A percentile compares a stretch with the other conserved stretches of the same genome.
Evolutionary conservation across 2,329 filamentous ascomycete genomes (phyloP).

Genomic region (Cladophialophora carrionii): DNA sequence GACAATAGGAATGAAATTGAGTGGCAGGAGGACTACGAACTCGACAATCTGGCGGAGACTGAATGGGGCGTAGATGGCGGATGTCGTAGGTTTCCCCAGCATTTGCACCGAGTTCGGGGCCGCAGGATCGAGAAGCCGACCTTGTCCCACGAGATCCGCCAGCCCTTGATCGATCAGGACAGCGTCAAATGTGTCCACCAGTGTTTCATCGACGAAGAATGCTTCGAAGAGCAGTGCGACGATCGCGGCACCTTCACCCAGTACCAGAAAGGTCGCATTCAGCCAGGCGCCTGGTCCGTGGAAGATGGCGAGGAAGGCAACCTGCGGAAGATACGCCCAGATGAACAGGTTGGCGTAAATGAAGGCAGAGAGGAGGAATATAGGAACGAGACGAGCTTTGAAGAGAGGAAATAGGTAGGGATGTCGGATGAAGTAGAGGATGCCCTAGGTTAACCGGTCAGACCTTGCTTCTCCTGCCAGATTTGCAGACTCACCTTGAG

Average conservation of each 20-base stretch:
- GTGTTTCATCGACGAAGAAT: slow-evolving; percentile 77
- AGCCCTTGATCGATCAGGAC: slow-evolving; percentile 76
- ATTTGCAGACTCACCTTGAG: slow-evolving; percentile 47
- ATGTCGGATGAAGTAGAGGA: slow-evolving; percentile 78
- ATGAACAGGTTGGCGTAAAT: slow-evolving; percentile 86
- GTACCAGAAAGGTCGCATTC: slow-evolving; percentile 80
- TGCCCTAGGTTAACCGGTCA: slow-evolving; percentile 57
- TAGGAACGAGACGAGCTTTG: slow-evolving; percentile 73
- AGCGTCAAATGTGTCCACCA: slow-evolving; percentile 83
- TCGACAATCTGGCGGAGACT: slow-evolving; percentile 88
- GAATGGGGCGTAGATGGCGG: slow-evolving; percentile 83
- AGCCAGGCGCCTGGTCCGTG: slow-evolving; percentile 86
- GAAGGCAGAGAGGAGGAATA: slow-evolving; percentile 78
- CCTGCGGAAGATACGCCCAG: slow-evolving; percentile 86
- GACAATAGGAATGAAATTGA: slow-evolving; percentile 84
- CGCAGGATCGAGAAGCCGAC: slow-evolving; percentile 65
- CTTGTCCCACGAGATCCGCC: slow-evolving; percentile 67
- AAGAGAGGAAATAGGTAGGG: slow-evolving; percentile 83
- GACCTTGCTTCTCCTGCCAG: background rate
- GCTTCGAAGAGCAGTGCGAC: slow-evolving; percentile 73
- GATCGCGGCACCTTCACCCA: slow-evolving; percentile 67
- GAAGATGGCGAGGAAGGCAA: slow-evolving; percentile 85
- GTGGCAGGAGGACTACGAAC: slow-evolving; percentile 74
- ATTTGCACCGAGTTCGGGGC: slow-evolving; percentile 73
- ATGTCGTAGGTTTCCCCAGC: slow-evolving; percentile 77